Percentiles rank a stretch among this genome's conserved stretches.
These are phyloP conservation scores for Globisporangium ultimum DNA, from an alignment of 352 stramenopile species.

Conservation along the genomic window DNA sequence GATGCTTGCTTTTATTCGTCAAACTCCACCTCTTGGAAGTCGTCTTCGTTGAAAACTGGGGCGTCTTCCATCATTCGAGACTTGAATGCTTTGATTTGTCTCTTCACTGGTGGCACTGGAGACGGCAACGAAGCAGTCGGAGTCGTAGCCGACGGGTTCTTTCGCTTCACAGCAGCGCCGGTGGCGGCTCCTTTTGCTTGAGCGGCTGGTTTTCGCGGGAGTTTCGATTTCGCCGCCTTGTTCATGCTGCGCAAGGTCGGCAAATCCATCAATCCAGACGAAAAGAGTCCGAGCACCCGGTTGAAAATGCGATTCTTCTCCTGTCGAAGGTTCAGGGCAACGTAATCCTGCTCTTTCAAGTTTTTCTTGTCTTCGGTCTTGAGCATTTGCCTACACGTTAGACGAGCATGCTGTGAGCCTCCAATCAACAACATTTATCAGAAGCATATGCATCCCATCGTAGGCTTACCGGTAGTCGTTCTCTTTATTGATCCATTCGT, in stretches of 20 bases:
- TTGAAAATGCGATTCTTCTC: slow-evolving; percentile 86
- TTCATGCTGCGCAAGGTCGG: slow-evolving; percentile 65
- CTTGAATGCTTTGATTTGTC: slow-evolving; percentile 73
- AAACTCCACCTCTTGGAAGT: slow-evolving; percentile 65
- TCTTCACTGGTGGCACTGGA: slow-evolving; percentile 30
- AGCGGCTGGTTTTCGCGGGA: slow-evolving; percentile 34
- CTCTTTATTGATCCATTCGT: slow-evolving; percentile 83
- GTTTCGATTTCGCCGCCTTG: slow-evolving; percentile 62
- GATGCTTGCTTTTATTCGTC: slow-evolving; percentile 20
- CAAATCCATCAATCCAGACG: slow-evolving; percentile 58
- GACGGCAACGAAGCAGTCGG: slow-evolving; percentile 10
- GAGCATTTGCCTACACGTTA: slow-evolving; percentile 68
- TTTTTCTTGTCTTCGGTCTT: slow-evolving; percentile 89
- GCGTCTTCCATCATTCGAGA: slow-evolving; percentile 71
- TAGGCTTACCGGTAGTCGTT: slow-evolving; percentile 72
- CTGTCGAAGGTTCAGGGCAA: slow-evolving; percentile 68
- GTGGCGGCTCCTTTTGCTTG: slow-evolving; percentile 23
- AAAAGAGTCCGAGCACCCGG: slow-evolving; percentile 56
- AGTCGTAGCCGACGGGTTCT: slow-evolving; percentile 13
- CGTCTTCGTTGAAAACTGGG: slow-evolving; percentile 47
- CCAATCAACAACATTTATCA: background rate
- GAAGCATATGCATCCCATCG: background rate
- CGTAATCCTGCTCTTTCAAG: slow-evolving; percentile 72
- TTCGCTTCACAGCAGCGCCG: slow-evolving; percentile 36
- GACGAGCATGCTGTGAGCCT: background rate